These are phyloP conservation scores for Neurospora sublineolata DNA, from an alignment of 495 filamentous ascomycete species.

Conservation along the genomic window DNA sequence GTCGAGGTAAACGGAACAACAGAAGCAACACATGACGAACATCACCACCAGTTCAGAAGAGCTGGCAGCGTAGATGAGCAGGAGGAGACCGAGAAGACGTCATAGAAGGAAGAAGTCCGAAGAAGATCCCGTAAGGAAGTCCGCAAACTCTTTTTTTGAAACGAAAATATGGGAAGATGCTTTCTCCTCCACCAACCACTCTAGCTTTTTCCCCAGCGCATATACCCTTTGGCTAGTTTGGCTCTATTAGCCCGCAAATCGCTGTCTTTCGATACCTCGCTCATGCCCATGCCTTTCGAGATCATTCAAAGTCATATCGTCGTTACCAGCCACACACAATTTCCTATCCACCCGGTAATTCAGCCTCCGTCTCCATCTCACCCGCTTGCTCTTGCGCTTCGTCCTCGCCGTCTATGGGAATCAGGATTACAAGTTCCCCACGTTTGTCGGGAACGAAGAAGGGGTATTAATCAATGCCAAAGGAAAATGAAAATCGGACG, in stretches of 20 bases:
- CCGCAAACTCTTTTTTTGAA: neutral
- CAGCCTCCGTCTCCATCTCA: neutral
- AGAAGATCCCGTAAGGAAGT: neutral
- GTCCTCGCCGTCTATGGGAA: neutral
- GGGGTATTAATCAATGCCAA: neutral
- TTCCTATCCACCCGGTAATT: neutral
- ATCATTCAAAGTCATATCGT: constrained; percentile 1
- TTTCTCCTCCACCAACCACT: constrained; percentile 4
- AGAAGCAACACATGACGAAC: constrained; percentile 3
- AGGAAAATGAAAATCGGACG: neutral
- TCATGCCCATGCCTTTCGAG: neutral
- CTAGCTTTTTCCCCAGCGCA: neutral
- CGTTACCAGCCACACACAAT: neutral
- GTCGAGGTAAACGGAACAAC: constrained; percentile 2
- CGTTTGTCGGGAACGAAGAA: neutral
- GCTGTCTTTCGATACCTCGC: neutral
- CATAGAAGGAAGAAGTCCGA: constrained; percentile 7
- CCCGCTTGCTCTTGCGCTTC: neutral
- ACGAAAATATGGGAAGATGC: neutral
- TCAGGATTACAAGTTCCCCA: neutral
- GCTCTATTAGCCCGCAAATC: neutral
- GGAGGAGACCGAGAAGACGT: constrained; percentile 45
- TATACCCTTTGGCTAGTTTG: neutral
- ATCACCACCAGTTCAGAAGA: constrained; percentile 32
- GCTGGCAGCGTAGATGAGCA: constrained; percentile 45